These are phyloP conservation scores for Microsporum ferrugineum DNA, from an alignment of 2,329 filamentous ascomycete genomes.

Conservation along the genomic window DNA sequence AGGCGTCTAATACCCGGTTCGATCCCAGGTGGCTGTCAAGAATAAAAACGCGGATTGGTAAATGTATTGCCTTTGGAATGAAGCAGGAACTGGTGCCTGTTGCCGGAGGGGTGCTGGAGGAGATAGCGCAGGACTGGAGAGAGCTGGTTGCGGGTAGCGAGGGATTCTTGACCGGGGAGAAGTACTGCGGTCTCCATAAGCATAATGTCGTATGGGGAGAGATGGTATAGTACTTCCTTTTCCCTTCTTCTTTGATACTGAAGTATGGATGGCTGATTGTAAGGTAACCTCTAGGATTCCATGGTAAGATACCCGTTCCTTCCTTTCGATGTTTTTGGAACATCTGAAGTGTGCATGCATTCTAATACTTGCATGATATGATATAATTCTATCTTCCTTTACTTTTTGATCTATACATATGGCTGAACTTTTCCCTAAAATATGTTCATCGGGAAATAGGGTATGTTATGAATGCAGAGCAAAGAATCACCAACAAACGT, in stretches of 20 bases:
- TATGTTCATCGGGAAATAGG: background rate
- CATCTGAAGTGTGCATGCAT: no score
- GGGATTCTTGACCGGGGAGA: conserved; percentile 57
- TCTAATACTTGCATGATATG: background rate
- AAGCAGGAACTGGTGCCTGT: conserved; percentile 45
- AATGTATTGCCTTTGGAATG: conserved; percentile 65
- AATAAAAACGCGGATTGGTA: conserved; percentile 55
- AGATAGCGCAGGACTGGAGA: conserved; percentile 57
- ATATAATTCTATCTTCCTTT: no score
- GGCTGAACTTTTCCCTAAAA: background rate
- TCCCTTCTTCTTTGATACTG: background rate
- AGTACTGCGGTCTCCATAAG: conserved; percentile 51
- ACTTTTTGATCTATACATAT: background rate
- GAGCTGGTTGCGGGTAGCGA: conserved; percentile 61
- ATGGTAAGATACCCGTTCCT: conserved; percentile 30
- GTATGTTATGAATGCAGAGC: background rate
- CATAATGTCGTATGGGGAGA: conserved; percentile 73
- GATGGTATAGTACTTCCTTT: conserved; percentile 48
- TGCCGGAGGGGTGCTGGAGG: conserved; percentile 48
- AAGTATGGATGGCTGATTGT: background rate
- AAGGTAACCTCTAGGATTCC: conserved; percentile 28
- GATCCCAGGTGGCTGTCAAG: conserved; percentile 58
- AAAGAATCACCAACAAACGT: background rate
- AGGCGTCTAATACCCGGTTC: conserved; percentile 17
- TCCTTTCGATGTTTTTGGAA: background rate